A percentile compares a stretch with the other conserved stretches of the same genome.
These are phyloP conservation scores for Cryptosporidium sp. DNA, from an alignment of 169 alveolate species.

Conservation along the genomic window DNA sequence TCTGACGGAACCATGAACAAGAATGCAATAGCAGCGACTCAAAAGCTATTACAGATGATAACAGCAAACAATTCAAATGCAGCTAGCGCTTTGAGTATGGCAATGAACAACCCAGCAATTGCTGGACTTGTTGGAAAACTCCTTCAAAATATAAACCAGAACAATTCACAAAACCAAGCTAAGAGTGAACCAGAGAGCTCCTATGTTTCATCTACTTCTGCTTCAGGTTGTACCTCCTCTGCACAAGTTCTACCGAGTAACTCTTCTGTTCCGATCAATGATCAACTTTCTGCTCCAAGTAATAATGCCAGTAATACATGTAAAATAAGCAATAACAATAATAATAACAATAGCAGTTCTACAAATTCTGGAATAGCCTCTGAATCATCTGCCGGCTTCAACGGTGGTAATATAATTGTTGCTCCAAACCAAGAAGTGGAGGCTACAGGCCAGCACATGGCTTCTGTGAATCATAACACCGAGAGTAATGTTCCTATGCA, in stretches of 20 bases:
- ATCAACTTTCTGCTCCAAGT: neutral
- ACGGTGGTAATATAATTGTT: neutral
- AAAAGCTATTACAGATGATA: conserved; percentile 70
- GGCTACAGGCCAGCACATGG: neutral
- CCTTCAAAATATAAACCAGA: conserved; percentile 33
- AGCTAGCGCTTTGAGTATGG: conserved; percentile 64
- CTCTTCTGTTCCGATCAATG: neutral
- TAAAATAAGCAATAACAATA: neutral
- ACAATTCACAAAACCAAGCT: neutral
- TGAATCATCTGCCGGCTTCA: neutral
- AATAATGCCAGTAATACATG: neutral
- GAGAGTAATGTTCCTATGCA: neutral
- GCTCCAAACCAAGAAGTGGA: neutral
- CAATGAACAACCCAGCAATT: conserved; percentile 72
- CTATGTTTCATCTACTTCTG: neutral
- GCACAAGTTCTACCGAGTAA: neutral
- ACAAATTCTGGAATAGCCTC: neutral
- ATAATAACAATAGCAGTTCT: no score
- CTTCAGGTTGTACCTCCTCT: neutral
- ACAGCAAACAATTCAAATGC: conserved; percentile 66
- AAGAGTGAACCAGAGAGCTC: neutral
- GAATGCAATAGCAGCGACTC: conserved; percentile 59
- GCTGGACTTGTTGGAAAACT: conserved; percentile 73
- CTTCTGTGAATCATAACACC: neutral
- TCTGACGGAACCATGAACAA: conserved; percentile 47